Base-by-base conservation (phyloP, 352 stramenopile genomes). In the Peronospora farinosa region DNA sequence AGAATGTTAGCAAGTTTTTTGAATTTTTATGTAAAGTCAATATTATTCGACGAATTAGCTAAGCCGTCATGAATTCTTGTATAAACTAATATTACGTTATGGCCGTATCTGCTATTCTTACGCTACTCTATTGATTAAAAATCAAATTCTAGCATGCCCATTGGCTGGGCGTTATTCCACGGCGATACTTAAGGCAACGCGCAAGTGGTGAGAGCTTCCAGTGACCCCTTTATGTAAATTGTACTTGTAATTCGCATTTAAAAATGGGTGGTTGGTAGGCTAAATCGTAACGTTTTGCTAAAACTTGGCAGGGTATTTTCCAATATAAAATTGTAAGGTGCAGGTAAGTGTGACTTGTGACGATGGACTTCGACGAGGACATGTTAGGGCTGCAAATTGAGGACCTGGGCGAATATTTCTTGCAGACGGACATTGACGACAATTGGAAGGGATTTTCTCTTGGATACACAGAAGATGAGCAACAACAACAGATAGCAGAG, bases 341-440 rank as follows among this genome's bases (percentile, higher is more conserved):
- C 27, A 48, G 47, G 5, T 32, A 47, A 36, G 2, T 37, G 33
- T 52, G 17, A 33, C 31, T 35, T 12, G 36, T 2, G 39, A 42
- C 37, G 12, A 83, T 83, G 72, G 72, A 83, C 46, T 80, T 80
- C 51, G 71, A 85, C 36, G 72, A 82, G 23, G 77, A 88, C 46
- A 81, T 88, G 71, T 83, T 67, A 25, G 65, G 67, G 12, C 60
- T 88, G 42, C 77, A 85, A 51, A 88, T 88, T 46, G 77, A 88
- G 47, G 77, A 88, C 43, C 44, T 88, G 42, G 77, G 74, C 54
- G 69, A 84, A 43, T 86, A 84, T 62, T 79, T 88, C 48, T 54
- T 83, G 45, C 74, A 82, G 31, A 68, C 65, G 8, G 76, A 84
- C 37, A 65, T 72, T 27, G 66, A 66, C 38, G 74, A 88, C 43